Evolutionary conservation across 73 alveolate species (phyloP).

Genomic region (Tetrahymena elliotti): DNA sequence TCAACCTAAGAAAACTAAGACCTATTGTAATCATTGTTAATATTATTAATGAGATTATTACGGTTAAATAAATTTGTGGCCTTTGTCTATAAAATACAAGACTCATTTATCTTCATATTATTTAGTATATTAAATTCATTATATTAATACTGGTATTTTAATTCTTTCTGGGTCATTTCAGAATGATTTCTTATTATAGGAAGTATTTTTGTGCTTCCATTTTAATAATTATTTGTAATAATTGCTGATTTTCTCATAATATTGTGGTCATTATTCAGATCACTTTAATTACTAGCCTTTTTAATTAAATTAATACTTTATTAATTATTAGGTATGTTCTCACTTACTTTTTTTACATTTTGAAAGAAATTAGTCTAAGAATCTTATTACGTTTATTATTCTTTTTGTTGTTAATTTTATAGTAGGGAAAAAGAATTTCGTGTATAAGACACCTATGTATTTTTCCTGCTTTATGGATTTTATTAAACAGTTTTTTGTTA

Average conservation of each 20-base stretch:
- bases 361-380: neutral
- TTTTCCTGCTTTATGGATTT: too few species aligned
- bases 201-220: neutral
- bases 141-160: neutral
- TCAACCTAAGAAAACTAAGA: neutral
- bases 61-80: neutral
- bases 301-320: too few species aligned
- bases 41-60: neutral
- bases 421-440: neutral
- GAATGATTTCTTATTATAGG: neutral
- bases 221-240: neutral
- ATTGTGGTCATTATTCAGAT: neutral
- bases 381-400: too few species aligned
- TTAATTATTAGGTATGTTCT: neutral
- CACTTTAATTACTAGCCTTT: neutral
- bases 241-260: neutral
- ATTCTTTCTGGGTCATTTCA: neutral
- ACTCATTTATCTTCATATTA: neutral
- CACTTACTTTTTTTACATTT: neutral
- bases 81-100: neutral
- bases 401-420: too few species aligned
- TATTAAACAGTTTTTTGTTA: neutral
- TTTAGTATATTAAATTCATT: neutral
- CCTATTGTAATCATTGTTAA: too few species aligned
- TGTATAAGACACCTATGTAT: neutral